A percentile compares a stretch with the other conserved stretches of the same genome.
phyloP scores from a whole-genome alignment of 2,329 filamentous ascomycete species.

The Stemphylium vesicarium region DNA sequence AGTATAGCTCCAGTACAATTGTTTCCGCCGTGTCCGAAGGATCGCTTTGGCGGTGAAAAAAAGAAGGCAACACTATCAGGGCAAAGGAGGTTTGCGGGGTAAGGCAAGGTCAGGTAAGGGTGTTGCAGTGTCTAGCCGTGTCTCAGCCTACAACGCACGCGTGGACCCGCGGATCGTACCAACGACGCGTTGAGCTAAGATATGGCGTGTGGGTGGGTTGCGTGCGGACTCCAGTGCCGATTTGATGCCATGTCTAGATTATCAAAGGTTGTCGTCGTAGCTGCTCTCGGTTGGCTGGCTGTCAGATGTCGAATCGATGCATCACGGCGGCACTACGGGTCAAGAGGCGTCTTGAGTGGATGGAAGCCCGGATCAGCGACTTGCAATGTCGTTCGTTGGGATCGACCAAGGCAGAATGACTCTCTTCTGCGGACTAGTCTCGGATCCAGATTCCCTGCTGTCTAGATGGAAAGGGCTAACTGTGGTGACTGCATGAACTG shows the following conservation, averaged over 20 bases:
- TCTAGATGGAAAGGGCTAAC: background rate
- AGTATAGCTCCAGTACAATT: background rate
- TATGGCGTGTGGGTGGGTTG: background rate
- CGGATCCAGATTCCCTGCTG: background rate
- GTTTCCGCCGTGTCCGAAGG: background rate
- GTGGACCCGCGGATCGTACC: slow-evolving; percentile 5
- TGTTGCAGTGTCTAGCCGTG: background rate
- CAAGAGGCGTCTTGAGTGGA: background rate
- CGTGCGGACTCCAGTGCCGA: background rate
- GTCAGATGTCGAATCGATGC: background rate
- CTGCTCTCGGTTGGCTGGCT: too few species aligned
- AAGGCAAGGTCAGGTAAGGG: background rate
- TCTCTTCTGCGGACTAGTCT: background rate
- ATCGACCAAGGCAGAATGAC: background rate
- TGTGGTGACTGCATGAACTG: background rate
- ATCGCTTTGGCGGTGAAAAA: slow-evolving; percentile 4
- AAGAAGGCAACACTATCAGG: background rate
- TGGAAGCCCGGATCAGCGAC: background rate
- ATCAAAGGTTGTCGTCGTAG: too few species aligned
- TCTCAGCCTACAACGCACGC: background rate
- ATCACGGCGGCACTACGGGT: background rate
- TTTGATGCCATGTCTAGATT: background rate
- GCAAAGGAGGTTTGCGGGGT: background rate
- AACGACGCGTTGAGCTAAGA: background rate
- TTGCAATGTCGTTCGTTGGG: background rate